Percentiles rank a stretch among this genome's conserved stretches.
These are phyloP conservation scores for Rhizopogon hawkerae DNA, from an alignment of 1,284 basidiomycete species.

Conservation along the genomic window DNA sequence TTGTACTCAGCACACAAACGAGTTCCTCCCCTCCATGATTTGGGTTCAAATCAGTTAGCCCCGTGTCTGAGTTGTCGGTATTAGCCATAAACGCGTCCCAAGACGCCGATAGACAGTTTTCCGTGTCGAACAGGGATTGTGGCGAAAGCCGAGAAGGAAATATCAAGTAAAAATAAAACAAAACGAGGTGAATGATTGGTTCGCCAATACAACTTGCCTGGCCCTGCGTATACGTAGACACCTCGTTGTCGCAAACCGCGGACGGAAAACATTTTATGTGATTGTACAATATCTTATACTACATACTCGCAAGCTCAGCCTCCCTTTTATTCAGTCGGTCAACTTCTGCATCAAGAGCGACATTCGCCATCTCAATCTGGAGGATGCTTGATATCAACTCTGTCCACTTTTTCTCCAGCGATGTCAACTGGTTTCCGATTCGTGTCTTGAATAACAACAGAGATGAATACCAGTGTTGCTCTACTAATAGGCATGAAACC, in stretches of 20 bases:
- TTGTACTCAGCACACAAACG: constrained; percentile 11
- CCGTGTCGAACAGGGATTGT: constrained; percentile 5
- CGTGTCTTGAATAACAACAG: constrained; percentile 40
- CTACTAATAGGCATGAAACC: constrained; percentile 10
- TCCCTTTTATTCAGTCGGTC: constrained; percentile 48
- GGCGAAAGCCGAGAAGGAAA: constrained; percentile 7
- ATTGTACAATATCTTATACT: not conserved
- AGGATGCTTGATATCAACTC: constrained; percentile 80
- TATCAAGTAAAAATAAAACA: constrained; percentile 1
- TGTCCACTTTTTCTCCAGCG: constrained; percentile 80
- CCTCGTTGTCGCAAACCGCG: not conserved
- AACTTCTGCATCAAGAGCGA: constrained; percentile 71
- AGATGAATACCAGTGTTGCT: not conserved
- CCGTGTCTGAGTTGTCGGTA: constrained; percentile 40
- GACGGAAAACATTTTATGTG: not conserved
- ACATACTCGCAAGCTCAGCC: constrained; percentile 47
- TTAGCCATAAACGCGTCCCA: constrained; percentile 72
- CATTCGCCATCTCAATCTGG: constrained; percentile 89
- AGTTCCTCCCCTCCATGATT: constrained; percentile 32
- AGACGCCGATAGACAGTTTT: constrained; percentile 39
- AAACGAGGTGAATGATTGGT: no score
- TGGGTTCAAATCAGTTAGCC: constrained; percentile 32
- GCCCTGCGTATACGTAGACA: not conserved
- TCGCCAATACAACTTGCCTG: not conserved
- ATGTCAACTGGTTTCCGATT: constrained; percentile 70